These are phyloP conservation scores for Sclerotiophoma versabilis DNA, from an alignment of 2,329 filamentous ascomycete genomes.

Conservation along the genomic window DNA sequence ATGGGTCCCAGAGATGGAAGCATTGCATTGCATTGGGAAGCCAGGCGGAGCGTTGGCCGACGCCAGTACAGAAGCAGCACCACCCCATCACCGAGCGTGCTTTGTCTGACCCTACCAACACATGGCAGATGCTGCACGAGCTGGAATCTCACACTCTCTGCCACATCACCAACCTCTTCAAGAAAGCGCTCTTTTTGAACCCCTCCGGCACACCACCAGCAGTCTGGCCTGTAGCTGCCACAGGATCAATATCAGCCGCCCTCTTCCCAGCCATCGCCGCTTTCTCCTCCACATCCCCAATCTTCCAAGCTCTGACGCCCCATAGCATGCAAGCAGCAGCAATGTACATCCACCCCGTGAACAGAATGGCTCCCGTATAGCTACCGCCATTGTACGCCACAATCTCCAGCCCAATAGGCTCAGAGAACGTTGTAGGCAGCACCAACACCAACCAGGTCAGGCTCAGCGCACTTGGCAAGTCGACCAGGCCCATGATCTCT, in stretches of 20 bases:
- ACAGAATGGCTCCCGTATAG: slow-evolving; percentile 67
- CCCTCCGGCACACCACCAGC: slow-evolving; percentile 6
- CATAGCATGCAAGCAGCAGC: slow-evolving; percentile 61
- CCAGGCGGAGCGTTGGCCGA: neutral
- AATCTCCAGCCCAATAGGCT: slow-evolving; percentile 64
- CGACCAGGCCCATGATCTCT: slow-evolving; percentile 74
- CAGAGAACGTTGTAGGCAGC: slow-evolving; percentile 71
- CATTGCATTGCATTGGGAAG: neutral
- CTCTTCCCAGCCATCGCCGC: slow-evolving; percentile 42
- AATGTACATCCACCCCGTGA: slow-evolving; percentile 69
- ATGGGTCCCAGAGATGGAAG: slow-evolving; percentile 8
- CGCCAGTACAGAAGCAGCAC: neutral
- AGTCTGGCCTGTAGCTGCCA: slow-evolving; percentile 8
- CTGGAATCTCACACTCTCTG: slow-evolving; percentile 33
- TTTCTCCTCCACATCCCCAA: slow-evolving; percentile 59
- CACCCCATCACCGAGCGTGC: neutral
- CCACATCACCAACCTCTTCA: slow-evolving; percentile 43
- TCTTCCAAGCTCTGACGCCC: slow-evolving; percentile 67
- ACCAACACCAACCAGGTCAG: slow-evolving; percentile 76
- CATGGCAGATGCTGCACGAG: neutral
- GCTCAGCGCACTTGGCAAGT: slow-evolving; percentile 73
- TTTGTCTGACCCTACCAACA: neutral
- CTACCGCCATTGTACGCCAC: slow-evolving; percentile 56
- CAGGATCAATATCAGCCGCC: slow-evolving; percentile 31
- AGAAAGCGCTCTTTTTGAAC: slow-evolving; percentile 34